Evolutionary conservation across 495 filamentous ascomycete genomes (phyloP).

Genomic region (Patellaria atrata): DNA sequence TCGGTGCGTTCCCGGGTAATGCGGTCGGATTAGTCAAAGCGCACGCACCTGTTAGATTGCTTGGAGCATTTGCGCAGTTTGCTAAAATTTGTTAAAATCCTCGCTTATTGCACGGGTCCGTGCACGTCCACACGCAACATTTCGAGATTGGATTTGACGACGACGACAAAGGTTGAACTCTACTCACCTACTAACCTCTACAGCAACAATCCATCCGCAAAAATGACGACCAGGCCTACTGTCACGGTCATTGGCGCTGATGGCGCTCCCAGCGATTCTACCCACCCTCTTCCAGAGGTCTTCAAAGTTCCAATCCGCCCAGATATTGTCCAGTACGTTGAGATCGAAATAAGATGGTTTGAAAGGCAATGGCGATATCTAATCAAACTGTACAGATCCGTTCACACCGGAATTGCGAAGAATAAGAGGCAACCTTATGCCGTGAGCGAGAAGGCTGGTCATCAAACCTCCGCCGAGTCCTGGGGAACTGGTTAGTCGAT

Average conservation of each 20-base stretch:
- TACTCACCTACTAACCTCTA: background rate
- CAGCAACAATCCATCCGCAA: conserved; percentile 18
- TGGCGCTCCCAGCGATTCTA: conserved; percentile 75
- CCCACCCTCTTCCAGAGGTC: conserved; percentile 81
- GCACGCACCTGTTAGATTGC: too few relatives aligned
- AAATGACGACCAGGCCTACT: conserved; percentile 87
- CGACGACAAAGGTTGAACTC: too few relatives aligned
- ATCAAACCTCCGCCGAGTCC: conserved; percentile 98
- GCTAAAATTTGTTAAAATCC: too few relatives aligned
- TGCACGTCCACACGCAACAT: too few relatives aligned
- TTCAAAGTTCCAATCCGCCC: conserved; percentile 94
- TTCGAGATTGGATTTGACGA: too few relatives aligned
- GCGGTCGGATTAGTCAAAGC: too few relatives aligned
- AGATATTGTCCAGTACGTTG: conserved; percentile 83
- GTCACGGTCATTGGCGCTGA: conserved; percentile 88
- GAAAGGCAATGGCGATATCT: background rate
- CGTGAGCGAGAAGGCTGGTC: conserved; percentile 99
- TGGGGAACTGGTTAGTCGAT: conserved; percentile 93
- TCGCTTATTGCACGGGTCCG: too few relatives aligned
- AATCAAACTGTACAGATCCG: conserved; percentile 36
- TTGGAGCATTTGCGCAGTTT: too few relatives aligned
- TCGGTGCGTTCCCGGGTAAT: too few relatives aligned
- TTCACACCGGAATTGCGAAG: conserved; percentile 99
- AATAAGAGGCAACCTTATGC: conserved; percentile 99
- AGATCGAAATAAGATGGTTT: conserved; percentile 2